These are phyloP conservation scores for Aphanomyces euteiches DNA, from an alignment of 352 stramenopile species.

Conservation along the genomic window DNA sequence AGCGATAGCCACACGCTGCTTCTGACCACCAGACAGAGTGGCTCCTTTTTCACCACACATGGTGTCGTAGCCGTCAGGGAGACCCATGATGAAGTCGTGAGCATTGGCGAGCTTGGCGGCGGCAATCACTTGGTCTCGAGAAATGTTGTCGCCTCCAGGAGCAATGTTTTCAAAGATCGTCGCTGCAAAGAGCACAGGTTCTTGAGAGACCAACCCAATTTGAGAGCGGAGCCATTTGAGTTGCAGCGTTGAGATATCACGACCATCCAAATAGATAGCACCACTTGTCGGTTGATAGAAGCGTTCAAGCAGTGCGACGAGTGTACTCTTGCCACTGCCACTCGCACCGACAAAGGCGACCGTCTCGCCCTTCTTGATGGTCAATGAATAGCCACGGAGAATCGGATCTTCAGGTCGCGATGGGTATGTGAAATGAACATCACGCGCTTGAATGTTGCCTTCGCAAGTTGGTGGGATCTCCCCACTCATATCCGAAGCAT, in stretches of 20 bases:
- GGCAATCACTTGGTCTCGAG: slow-evolving; percentile 80
- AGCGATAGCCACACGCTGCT: slow-evolving; percentile 44
- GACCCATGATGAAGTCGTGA: slow-evolving; percentile 64
- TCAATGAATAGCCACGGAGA: slow-evolving; percentile 31
- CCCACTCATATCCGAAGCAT: slow-evolving; percentile 42
- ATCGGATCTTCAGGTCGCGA: slow-evolving; percentile 39
- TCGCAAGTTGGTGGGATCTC: slow-evolving; percentile 38
- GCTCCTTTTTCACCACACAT: slow-evolving; percentile 55
- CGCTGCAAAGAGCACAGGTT: slow-evolving; percentile 88
- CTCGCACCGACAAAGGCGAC: slow-evolving; percentile 43
- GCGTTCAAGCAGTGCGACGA: slow-evolving; percentile 65
- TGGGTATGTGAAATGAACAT: slow-evolving; percentile 77
- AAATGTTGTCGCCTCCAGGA: slow-evolving; percentile 56
- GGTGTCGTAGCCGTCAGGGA: slow-evolving; percentile 83
- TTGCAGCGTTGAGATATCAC: slow-evolving; percentile 71
- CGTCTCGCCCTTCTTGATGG: slow-evolving; percentile 41
- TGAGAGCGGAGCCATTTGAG: slow-evolving; percentile 62
- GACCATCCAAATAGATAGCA: slow-evolving; percentile 71
- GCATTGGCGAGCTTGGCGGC: slow-evolving; percentile 47
- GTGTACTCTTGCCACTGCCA: slow-evolving; percentile 59
- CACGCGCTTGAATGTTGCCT: slow-evolving; percentile 49
- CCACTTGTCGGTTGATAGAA: slow-evolving; percentile 87
- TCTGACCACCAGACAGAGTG: slow-evolving; percentile 79
- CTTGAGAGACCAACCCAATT: slow-evolving; percentile 74
- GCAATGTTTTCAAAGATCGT: slow-evolving; percentile 51